Evolutionary conservation across 768 basidiomycete genomes (phyloP).

Genomic region (Kwoniella heveanensis): DNA sequence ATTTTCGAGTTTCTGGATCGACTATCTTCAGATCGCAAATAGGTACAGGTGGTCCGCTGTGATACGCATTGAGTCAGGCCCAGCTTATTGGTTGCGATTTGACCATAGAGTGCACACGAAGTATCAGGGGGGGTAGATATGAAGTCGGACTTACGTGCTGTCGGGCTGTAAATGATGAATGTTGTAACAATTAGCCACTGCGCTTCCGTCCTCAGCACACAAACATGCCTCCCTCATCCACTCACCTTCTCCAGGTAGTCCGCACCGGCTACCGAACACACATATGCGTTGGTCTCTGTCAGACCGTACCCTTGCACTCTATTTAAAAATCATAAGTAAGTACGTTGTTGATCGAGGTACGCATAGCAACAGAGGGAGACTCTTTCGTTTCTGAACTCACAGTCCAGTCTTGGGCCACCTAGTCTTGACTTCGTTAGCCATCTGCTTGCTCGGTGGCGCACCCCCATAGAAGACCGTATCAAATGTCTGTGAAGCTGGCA

Average conservation of each 20-base stretch:
- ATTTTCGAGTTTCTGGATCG: constrained; percentile 32
- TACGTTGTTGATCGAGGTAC: too few relatives aligned
- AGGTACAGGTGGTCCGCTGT: constrained; percentile 47
- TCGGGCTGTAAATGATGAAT: constrained; percentile 34
- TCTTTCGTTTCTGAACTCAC: too few relatives aligned
- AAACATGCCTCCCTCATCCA: too few relatives aligned
- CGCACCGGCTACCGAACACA: constrained; percentile 45
- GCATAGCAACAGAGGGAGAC: too few relatives aligned
- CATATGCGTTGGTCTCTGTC: constrained; percentile 52
- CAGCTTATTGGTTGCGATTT: too few relatives aligned
- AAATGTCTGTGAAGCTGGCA: constrained; percentile 29
- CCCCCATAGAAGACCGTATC: constrained; percentile 52
- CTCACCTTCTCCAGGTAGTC: constrained; percentile 45
- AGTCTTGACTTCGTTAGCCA: constrained; percentile 41
- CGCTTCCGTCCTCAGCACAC: too few relatives aligned
- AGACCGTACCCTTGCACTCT: constrained; percentile 52
- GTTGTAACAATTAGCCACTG: too few relatives aligned
- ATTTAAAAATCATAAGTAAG: neutral
- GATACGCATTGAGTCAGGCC: neutral
- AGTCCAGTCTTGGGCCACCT: constrained; percentile 48
- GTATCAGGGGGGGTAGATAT: too few relatives aligned
- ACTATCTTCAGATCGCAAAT: constrained; percentile 43
- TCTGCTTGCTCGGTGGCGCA: constrained; percentile 44
- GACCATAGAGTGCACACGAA: too few relatives aligned
- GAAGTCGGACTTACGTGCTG: constrained; percentile 48